These are phyloP conservation scores for Aspergillus eucalypticola DNA, from an alignment of 2,329 filamentous ascomycete species.

Conservation along the genomic window DNA sequence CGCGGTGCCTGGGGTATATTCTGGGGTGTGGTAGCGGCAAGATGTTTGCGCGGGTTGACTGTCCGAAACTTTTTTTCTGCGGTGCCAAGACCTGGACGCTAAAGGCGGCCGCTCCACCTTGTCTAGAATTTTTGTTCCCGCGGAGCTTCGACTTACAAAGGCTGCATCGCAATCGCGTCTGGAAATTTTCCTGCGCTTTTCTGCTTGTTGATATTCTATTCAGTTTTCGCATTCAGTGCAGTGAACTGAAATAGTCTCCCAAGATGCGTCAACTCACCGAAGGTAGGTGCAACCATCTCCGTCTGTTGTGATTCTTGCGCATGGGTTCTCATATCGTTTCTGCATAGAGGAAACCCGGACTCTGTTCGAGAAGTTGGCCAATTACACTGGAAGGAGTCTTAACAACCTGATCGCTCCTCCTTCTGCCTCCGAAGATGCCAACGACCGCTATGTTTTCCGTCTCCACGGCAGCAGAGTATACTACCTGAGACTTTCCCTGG, in stretches of 20 bases:
- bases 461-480: constrained; percentile 82
- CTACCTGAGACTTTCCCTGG: constrained; percentile 85
- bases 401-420: constrained; percentile 79
- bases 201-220: background rate
- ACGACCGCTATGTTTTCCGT: constrained; percentile 83
- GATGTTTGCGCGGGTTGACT: background rate
- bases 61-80: constrained; percentile 27
- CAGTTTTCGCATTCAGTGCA: background rate
- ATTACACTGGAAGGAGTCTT: constrained; percentile 85
- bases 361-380: constrained; percentile 88
- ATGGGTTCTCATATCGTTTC: background rate
- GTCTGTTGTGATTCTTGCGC: background rate
- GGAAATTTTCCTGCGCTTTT: background rate
- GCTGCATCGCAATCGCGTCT: background rate
- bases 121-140: constrained; percentile 24
- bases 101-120: constrained; percentile 23
- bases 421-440: constrained; percentile 63
- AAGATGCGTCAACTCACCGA: constrained; percentile 79
- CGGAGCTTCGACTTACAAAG: constrained; percentile 19
- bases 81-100: constrained; percentile 32
- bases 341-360: constrained; percentile 55
- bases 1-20: constrained; percentile 7
- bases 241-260: background rate
- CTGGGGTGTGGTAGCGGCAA: background rate
- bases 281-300: constrained; percentile 1